phyloP scores from a whole-genome alignment of 805 yeast genomes.

The Saccharomyces eubayanus region DNA sequence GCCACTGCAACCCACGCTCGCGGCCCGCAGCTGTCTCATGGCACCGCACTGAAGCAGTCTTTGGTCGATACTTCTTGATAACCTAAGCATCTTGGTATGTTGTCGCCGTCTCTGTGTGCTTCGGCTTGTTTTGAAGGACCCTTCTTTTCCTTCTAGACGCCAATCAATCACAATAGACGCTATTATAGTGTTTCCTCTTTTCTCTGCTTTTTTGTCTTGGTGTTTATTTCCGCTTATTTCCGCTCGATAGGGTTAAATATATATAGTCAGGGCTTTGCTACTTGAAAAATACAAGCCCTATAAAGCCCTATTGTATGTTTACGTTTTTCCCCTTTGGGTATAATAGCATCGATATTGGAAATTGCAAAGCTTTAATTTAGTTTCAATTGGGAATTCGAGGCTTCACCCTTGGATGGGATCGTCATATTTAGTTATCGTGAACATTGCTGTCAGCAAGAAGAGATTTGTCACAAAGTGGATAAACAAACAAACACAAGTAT shows the following conservation, averaged over 20 bases:
- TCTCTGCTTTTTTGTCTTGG: not conserved
- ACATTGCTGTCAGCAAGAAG: not conserved
- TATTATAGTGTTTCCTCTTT: not conserved
- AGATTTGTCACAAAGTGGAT: not conserved
- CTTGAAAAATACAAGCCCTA: not conserved
- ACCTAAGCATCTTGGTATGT: not conserved
- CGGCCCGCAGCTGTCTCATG: not conserved
- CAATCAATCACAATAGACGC: not conserved
- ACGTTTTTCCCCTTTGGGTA: constrained; percentile 10
- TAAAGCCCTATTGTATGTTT: constrained; percentile 2
- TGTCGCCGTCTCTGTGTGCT: not conserved
- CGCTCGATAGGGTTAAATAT: not conserved
- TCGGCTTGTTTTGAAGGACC: no score
- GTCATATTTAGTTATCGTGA: constrained; percentile 1
- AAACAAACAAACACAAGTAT: not conserved
- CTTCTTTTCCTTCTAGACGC: not conserved
- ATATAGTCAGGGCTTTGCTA: not conserved
- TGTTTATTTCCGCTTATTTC: not conserved
- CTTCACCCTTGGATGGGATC: constrained; percentile 3
- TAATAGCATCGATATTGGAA: constrained; percentile 1
- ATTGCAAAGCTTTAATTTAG: not conserved
- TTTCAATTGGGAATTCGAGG: not conserved
- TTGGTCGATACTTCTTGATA: not conserved
- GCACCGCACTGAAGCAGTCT: not conserved
- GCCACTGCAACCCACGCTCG: not conserved